Conservation (phyloP, 768 basidiomycete genomes). For the Tephrocybe sp. region DNA sequence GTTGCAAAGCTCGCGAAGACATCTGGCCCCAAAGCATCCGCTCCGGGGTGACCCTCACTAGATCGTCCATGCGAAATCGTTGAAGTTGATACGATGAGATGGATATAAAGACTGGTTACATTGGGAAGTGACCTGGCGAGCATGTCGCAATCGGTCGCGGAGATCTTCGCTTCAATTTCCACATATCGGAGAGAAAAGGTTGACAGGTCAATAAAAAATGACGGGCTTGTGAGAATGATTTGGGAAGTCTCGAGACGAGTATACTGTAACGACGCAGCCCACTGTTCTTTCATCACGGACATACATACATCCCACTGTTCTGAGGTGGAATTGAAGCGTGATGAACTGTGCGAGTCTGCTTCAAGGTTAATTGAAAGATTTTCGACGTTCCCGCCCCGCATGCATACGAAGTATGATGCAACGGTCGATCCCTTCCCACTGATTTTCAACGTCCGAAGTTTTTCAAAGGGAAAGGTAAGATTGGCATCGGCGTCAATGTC, state of each 20-base stretch:
- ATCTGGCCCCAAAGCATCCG: background rate
- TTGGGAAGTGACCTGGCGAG: background rate
- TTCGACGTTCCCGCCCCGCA: background rate
- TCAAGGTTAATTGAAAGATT: background rate
- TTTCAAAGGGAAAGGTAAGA: background rate
- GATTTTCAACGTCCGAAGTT: background rate
- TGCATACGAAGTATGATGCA: background rate
- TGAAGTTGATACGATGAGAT: background rate
- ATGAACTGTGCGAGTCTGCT: no score
- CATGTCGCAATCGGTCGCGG: background rate
- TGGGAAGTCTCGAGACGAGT: background rate
- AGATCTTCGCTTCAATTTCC: background rate
- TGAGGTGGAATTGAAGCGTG: background rate
- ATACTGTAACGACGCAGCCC: background rate
- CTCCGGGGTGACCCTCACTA: no score
- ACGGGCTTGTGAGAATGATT: background rate
- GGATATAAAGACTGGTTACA: background rate
- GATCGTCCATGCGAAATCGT: no score
- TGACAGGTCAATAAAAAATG: background rate
- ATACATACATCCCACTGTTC: background rate
- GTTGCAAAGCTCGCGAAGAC: background rate
- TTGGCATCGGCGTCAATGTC: background rate
- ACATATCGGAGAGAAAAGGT: background rate
- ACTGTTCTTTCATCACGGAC: background rate
- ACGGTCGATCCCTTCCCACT: background rate